Conservation (phyloP, 352 stramenopile genomes). For the Phytophthora pistaciae region DNA sequence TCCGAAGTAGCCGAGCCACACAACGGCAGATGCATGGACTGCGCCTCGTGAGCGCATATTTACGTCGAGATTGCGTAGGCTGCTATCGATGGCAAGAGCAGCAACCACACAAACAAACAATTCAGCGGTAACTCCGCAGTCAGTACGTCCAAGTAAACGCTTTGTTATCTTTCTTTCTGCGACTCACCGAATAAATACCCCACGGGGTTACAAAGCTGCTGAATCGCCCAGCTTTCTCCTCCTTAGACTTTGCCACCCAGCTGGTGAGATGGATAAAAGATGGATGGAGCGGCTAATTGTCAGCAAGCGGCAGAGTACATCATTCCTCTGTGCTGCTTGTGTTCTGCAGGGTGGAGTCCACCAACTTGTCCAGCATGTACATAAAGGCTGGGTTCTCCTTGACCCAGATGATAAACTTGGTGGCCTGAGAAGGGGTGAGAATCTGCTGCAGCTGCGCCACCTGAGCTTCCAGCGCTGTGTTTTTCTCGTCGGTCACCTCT, state of each 20-base stretch:
- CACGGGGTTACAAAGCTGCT: slow-evolving; percentile 10
- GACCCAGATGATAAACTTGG: slow-evolving; percentile 90
- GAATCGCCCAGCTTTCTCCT: neutral
- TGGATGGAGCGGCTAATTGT: slow-evolving; percentile 7
- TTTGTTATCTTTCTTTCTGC: slow-evolving; percentile 2
- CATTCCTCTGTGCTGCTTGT: slow-evolving; percentile 29
- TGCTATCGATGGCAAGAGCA: neutral
- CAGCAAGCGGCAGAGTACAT: slow-evolving; percentile 4
- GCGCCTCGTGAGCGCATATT: neutral
- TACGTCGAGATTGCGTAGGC: slow-evolving; percentile 15
- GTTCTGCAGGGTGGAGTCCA: slow-evolving; percentile 68
- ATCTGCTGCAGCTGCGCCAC: slow-evolving; percentile 78
- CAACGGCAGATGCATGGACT: slow-evolving; percentile 1
- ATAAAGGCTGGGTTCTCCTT: slow-evolving; percentile 89
- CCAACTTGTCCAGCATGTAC: slow-evolving; percentile 88
- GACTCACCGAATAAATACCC: slow-evolving; percentile 38
- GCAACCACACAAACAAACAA: slow-evolving; percentile 1
- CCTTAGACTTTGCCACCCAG: neutral
- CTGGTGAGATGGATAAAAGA: slow-evolving; percentile 14
- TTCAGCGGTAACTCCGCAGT: slow-evolving; percentile 2
- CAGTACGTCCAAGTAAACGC: slow-evolving; percentile 3
- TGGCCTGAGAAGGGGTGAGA: slow-evolving; percentile 78
- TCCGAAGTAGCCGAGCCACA: slow-evolving; percentile 9
- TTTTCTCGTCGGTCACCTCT: slow-evolving; percentile 80
- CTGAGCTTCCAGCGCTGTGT: slow-evolving; percentile 77